Evolutionary conservation across 1,139 yeast species (phyloP).

Genomic region (Dujonia santamariae): DNA sequence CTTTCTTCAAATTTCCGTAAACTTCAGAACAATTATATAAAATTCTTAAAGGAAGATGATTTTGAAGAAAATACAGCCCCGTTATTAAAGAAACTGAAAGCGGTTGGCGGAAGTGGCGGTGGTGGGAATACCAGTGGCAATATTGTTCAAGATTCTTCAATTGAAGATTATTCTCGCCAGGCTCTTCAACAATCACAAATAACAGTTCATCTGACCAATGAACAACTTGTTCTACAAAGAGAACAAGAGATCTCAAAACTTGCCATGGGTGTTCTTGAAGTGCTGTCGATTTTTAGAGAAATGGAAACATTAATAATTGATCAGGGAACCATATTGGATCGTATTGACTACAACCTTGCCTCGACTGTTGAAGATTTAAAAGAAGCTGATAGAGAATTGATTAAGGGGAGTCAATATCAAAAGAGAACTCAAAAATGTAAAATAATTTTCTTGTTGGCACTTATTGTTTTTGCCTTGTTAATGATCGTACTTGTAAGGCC

Average conservation of each 20-base stretch:
- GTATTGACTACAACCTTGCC: conserved; percentile 88
- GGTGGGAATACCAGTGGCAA: background rate
- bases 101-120: conserved; percentile 7
- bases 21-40: conserved; percentile 84
- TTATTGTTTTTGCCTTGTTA: conserved; percentile 70
- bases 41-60: conserved; percentile 70
- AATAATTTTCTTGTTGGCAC: conserved; percentile 66
- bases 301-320: conserved; percentile 90
- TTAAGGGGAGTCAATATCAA: conserved; percentile 77
- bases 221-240: conserved; percentile 59
- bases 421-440: conserved; percentile 90
- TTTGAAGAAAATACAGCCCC: conserved; percentile 33
- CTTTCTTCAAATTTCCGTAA: conserved; percentile 75
- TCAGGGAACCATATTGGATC: conserved; percentile 89
- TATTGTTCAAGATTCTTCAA: conserved; percentile 15
- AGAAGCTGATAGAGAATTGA: conserved; percentile 73
- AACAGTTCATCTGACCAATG: conserved; percentile 33
- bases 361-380: conserved; percentile 74
- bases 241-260: conserved; percentile 86
- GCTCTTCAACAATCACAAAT: conserved; percentile 46
- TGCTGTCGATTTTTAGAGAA: conserved; percentile 89
- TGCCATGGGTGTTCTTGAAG: conserved; percentile 92
- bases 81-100: conserved; percentile 13
- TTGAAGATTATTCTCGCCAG: conserved; percentile 33
- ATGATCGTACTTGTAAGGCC: conserved; percentile 75